Evolutionary conservation across 2,329 filamentous ascomycete species (phyloP), one percentile per base, ranked within the genome.

Genomic region (Calonectria honghensis): DNA sequence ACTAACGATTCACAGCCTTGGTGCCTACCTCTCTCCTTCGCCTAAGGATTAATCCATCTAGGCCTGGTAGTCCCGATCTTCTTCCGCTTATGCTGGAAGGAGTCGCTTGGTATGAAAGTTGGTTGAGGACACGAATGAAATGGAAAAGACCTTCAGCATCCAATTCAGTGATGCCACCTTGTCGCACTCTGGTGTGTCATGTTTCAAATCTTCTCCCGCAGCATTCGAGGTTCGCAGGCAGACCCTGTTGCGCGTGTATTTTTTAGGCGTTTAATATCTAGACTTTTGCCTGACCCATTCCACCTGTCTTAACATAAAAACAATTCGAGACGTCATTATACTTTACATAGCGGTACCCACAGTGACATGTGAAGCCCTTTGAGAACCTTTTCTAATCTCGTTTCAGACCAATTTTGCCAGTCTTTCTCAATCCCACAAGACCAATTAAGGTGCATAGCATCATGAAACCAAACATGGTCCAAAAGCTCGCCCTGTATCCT

Each of bases 401-500:
- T 79, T 89, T 89, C 73, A 89, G 72, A 0, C 88, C 88, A 72
- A 90, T 84, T 69, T 83, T 87, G 3, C 88, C 87, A 37, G 86
- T 85, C 70, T 82, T 85, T 41, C 85, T 79, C 41, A 89, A 73
- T 0, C 88, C 88, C 32, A 85, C 81, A 0, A 77, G 83, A 6
- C 86, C 85, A 67, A 89, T 77, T 0, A 81, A 75, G 63, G 81
- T 84, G 50, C 85, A 85, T 11, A 85, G 39, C n/a, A 89, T 72
- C 84, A 89, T 89, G 20, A 85, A 83, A 0, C 79, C 88, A 82
- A 90, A 89, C 80, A 87, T 86, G 0, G 86, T 82, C 89, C 89
- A 90, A 77, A 90, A 90, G 2, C 85, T 85, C 0, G 87, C 89
- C 45, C 85, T 83, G 66, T 90, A 90, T 1, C 89, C 89, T n/a